Percentiles rank a stretch among this genome's conserved stretches.
These are phyloP conservation scores for Chenopodium suecicum DNA, from an alignment of 148 eudicot genomes.

Conservation along the genomic window DNA sequence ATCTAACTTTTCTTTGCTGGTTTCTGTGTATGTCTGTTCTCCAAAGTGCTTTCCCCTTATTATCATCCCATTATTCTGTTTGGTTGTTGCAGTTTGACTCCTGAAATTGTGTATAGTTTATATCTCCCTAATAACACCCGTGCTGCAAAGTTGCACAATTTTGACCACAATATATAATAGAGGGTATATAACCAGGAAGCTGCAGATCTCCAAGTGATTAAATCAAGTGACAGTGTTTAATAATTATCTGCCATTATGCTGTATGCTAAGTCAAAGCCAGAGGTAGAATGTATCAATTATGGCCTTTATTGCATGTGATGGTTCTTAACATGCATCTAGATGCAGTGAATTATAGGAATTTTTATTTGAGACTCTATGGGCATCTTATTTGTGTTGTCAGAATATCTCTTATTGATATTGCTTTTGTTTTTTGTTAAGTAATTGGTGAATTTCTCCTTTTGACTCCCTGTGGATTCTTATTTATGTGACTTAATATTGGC, in stretches of 20 bases:
- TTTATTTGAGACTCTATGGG: constrained; percentile 10
- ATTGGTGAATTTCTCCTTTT: neutral
- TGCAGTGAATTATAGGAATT: neutral
- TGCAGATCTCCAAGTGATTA: neutral
- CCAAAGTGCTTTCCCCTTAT: neutral
- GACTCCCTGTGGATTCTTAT: neutral
- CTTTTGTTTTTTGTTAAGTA: neutral
- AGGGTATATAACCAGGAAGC: neutral
- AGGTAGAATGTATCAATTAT: neutral
- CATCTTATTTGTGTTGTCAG: constrained; percentile 4
- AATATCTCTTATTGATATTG: neutral
- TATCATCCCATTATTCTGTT: neutral
- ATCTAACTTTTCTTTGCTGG: neutral
- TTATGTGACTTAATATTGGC: neutral
- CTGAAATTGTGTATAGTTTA: neutral
- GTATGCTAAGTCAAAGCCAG: neutral
- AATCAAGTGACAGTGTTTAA: neutral
- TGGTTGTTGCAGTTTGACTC: neutral
- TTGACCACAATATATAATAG: neutral
- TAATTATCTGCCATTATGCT: neutral
- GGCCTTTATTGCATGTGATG: neutral
- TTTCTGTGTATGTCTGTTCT: neutral
- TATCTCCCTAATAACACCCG: neutral
- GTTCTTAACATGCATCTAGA: neutral
- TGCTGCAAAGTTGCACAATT: neutral